Conservation (phyloP, 2,329 filamentous ascomycete genomes). For the Fusarium solani-melongenae region DNA sequence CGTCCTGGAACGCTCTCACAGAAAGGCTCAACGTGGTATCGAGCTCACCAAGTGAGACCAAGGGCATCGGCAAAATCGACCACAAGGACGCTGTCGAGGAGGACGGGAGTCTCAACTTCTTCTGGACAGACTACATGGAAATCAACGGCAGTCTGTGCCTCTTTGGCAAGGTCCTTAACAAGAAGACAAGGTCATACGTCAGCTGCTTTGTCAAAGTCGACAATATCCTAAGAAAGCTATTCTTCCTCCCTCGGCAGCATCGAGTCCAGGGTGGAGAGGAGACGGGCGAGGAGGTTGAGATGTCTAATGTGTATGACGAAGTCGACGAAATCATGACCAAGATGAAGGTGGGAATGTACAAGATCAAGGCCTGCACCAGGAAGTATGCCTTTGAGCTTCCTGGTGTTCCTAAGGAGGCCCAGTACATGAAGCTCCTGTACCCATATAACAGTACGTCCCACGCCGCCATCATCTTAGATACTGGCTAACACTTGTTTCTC, state of each 20-base stretch:
- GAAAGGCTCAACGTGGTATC: constrained; percentile 87
- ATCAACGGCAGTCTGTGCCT: constrained; percentile 91
- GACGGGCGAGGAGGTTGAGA: constrained; percentile 82
- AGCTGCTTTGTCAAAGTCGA: constrained; percentile 98
- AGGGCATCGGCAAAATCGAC: constrained; percentile 81
- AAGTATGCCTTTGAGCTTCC: constrained; percentile 97
- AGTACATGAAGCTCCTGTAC: constrained; percentile 97
- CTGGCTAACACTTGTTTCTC: constrained; percentile 26
- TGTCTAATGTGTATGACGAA: constrained; percentile 91
- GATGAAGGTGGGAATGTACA: constrained; percentile 87
- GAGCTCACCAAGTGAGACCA: constrained; percentile 73
- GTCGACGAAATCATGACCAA: constrained; percentile 89
- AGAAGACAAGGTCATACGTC: constrained; percentile 79
- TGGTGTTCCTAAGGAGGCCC: constrained; percentile 85
- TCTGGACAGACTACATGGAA: constrained; percentile 97
- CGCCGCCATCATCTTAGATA: background rate
- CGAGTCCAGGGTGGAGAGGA: constrained; percentile 68
- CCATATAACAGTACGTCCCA: constrained; percentile 77
- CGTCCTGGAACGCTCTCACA: constrained; percentile 89
- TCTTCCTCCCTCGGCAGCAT: constrained; percentile 84
- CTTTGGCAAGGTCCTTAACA: constrained; percentile 96
- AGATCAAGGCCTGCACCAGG: constrained; percentile 88
- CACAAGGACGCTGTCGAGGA: constrained; percentile 89
- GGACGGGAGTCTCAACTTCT: constrained; percentile 91
- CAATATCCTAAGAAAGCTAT: constrained; percentile 92